These are phyloP conservation scores for Aspergillus haitiensis DNA, from an alignment of 495 filamentous ascomycete species.

Conservation along the genomic window DNA sequence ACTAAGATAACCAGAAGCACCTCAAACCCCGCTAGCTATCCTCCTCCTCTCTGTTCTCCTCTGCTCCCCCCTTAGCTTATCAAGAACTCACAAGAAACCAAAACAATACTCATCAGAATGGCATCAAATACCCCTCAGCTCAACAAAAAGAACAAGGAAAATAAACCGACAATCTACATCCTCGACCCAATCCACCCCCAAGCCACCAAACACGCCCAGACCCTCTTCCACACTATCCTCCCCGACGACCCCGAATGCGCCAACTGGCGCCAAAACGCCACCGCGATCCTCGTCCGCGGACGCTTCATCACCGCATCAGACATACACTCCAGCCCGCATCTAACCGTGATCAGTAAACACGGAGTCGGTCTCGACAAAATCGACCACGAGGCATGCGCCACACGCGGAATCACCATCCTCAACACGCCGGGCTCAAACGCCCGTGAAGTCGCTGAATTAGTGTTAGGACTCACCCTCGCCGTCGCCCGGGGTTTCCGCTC, in stretches of 20 bases:
- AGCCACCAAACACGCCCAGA: slow-evolving; percentile 28
- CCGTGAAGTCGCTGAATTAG: slow-evolving; percentile 38
- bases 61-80: too few species aligned
- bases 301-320: slow-evolving; percentile 32
- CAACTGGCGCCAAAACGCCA: slow-evolving; percentile 30
- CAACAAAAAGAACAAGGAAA: slow-evolving; percentile 2
- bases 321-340: slow-evolving; percentile 29
- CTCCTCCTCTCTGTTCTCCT: too few species aligned
- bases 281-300: slow-evolving; percentile 25
- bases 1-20: too few species aligned
- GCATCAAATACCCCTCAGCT: too few species aligned
- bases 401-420: slow-evolving; percentile 46
- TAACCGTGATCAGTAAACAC: slow-evolving; percentile 40
- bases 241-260: slow-evolving; percentile 24
- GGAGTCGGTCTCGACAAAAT: slow-evolving; percentile 55
- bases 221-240: slow-evolving; percentile 28
- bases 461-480: slow-evolving; percentile 32
- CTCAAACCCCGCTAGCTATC: too few species aligned
- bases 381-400: slow-evolving; percentile 48
- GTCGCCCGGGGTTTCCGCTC: slow-evolving; percentile 34
- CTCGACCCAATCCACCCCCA: slow-evolving; percentile 27
- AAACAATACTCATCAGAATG: too few species aligned
- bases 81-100: too few species aligned
- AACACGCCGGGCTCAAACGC: slow-evolving; percentile 52
- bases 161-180: slow-evolving; percentile 33